Conservation (phyloP, 1,284 basidiomycete species). For the Puccinia coronata region DNA sequence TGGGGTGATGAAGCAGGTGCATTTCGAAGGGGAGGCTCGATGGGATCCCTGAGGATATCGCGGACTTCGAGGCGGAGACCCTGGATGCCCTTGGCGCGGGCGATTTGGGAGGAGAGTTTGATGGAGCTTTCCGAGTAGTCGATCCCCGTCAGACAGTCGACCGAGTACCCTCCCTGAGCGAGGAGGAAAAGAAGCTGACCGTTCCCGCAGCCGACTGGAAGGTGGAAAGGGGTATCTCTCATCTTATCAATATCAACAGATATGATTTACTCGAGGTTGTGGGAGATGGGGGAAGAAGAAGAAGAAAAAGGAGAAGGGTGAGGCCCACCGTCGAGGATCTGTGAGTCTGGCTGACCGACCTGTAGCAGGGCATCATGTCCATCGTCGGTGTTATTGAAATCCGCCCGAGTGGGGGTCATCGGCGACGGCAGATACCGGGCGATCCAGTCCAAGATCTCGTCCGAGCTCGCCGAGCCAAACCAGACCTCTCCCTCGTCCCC, state of each 20-base stretch:
- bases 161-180: constrained; percentile 35
- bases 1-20: not conserved
- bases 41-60: constrained; percentile 29
- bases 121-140: constrained; percentile 39
- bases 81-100: constrained; percentile 22
- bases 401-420: constrained; percentile 13
- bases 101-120: constrained; percentile 25
- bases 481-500: constrained; percentile 46
- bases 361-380: not conserved
- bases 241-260: too few relatives aligned
- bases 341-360: not conserved
- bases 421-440: constrained; percentile 21
- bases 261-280: too few relatives aligned
- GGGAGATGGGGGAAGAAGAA: not conserved
- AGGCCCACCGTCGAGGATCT: not conserved
- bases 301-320: not conserved
- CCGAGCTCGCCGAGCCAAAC: constrained; percentile 38
- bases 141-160: constrained; percentile 17
- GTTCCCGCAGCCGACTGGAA: constrained; percentile 47
- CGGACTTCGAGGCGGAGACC: constrained; percentile 17
- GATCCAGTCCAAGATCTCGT: constrained; percentile 44
- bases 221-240: not conserved
- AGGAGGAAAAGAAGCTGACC: constrained; percentile 43
- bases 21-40: not conserved
- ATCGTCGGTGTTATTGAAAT: not conserved